A percentile compares a stretch with the other conserved stretches of the same genome.
These are phyloP conservation scores for Fusarium musae DNA, from an alignment of 2,329 filamentous ascomycete genomes.

Conservation along the genomic window DNA sequence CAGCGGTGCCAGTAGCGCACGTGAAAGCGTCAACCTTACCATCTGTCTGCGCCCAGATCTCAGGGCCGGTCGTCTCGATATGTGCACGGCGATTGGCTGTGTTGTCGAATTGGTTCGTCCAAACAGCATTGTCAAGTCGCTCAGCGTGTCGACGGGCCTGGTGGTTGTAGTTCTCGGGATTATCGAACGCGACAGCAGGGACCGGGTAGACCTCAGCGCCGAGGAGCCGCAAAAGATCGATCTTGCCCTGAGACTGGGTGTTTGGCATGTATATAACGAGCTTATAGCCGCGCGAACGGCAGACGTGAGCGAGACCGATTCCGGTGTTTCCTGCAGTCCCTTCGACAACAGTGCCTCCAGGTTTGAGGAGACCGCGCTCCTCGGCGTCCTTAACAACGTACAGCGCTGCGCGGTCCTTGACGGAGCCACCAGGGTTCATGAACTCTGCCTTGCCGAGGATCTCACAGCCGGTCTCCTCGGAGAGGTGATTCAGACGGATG, in stretches of 20 bases:
- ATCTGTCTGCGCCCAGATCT: constrained; percentile 93
- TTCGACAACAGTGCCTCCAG: constrained; percentile 95
- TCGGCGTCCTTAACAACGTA: constrained; percentile 96
- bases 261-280: constrained; percentile 99
- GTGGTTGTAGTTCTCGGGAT: constrained; percentile 98
- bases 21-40: constrained; percentile 94
- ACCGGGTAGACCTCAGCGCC: constrained; percentile 97
- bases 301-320: constrained; percentile 97
- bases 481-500: constrained; percentile 88
- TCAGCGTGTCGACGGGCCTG: constrained; percentile 93
- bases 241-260: constrained; percentile 97
- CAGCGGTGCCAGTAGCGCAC: constrained; percentile 91
- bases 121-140: constrained; percentile 85
- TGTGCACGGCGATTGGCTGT: constrained; percentile 92
- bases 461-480: constrained; percentile 91
- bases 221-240: constrained; percentile 89
- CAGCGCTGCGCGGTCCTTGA: constrained; percentile 95
- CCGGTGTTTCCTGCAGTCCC: constrained; percentile 98
- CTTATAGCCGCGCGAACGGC: constrained; percentile 89
- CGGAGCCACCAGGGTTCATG: constrained; percentile 95
- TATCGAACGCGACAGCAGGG: constrained; percentile 93
- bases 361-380: constrained; percentile 80
- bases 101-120: constrained; percentile 99
- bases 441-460: constrained; percentile 98
- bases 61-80: constrained; percentile 95